Evolutionary conservation across 768 basidiomycete species (phyloP).

Genomic region (Leccinum imitatum): DNA sequence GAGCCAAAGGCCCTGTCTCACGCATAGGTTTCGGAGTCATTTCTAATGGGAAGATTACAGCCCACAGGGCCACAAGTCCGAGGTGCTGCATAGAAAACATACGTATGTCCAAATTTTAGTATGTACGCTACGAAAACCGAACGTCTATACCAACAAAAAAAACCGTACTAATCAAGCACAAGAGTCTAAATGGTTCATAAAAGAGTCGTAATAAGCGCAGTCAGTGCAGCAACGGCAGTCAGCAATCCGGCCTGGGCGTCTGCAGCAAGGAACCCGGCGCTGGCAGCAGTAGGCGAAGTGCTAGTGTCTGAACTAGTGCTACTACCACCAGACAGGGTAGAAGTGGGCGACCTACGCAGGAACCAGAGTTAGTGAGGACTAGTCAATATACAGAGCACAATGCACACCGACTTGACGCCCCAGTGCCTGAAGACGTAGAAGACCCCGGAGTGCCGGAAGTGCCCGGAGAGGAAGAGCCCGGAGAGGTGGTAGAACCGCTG

Average conservation of each 20-base stretch:
- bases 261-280: conserved; percentile 32
- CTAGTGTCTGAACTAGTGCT: conserved; percentile 28
- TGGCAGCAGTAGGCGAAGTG: conserved; percentile 28
- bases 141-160: neutral
- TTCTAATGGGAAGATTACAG: neutral
- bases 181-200: conserved; percentile 15
- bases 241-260: conserved; percentile 34
- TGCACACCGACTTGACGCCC: conserved; percentile 7
- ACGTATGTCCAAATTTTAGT: neutral
- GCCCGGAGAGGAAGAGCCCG: conserved; percentile 11
- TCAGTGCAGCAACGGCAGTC: conserved; percentile 35
- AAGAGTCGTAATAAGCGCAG: conserved; percentile 30
- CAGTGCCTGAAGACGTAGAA: conserved; percentile 12
- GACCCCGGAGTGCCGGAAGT: neutral
- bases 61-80: neutral
- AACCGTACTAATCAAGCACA: neutral
- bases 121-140: neutral
- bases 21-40: neutral
- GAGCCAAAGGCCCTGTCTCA: too few relatives aligned
- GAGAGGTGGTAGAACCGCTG: conserved; percentile 7
- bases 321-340: conserved; percentile 19
- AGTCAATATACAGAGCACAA: neutral
- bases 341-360: conserved; percentile 10
- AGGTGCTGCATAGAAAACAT: conserved; percentile 1
- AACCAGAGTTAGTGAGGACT: neutral